Evolutionary conservation across 2,329 filamentous ascomycete species (phyloP).

Genomic region (Clonostachys chloroleuca): DNA sequence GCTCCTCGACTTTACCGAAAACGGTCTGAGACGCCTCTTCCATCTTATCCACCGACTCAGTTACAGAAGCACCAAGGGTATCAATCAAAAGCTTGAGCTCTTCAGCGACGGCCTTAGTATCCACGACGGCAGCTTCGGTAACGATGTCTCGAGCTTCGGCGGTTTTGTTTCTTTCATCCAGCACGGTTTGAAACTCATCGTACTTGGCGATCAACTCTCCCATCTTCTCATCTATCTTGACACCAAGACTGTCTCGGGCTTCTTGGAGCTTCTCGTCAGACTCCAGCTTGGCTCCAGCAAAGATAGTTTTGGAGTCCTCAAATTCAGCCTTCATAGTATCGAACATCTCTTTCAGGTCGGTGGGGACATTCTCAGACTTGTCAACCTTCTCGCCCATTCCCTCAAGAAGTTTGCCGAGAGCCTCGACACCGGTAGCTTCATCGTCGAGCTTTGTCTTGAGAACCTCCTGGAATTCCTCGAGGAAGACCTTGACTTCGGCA

Average conservation of each 20-base stretch:
- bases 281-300: conserved; percentile 78
- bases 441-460: conserved; percentile 74
- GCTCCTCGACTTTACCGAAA: conserved; percentile 76
- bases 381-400: conserved; percentile 59
- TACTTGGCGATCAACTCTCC: conserved; percentile 80
- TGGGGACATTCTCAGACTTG: conserved; percentile 50
- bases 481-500: conserved; percentile 69
- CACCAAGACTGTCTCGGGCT: conserved; percentile 46
- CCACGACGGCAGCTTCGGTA: conserved; percentile 68
- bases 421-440: conserved; percentile 67
- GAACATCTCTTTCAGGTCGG: conserved; percentile 68
- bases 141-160: conserved; percentile 70
- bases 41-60: conserved; percentile 81
- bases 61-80: conserved; percentile 75
- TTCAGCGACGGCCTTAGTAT: conserved; percentile 76
- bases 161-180: conserved; percentile 70
- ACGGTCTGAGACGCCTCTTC: conserved; percentile 84
- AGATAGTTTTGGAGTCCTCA: conserved; percentile 76
- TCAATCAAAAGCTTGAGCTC: conserved; percentile 85
- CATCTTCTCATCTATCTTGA: conserved; percentile 62
- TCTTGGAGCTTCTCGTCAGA: conserved; percentile 71
- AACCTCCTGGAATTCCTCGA: conserved; percentile 75
- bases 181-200: conserved; percentile 72
- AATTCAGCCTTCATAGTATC: conserved; percentile 81
- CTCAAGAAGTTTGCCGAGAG: conserved; percentile 66